Conservation (phyloP, 768 basidiomycete genomes). For the Suillus variegatus region DNA sequence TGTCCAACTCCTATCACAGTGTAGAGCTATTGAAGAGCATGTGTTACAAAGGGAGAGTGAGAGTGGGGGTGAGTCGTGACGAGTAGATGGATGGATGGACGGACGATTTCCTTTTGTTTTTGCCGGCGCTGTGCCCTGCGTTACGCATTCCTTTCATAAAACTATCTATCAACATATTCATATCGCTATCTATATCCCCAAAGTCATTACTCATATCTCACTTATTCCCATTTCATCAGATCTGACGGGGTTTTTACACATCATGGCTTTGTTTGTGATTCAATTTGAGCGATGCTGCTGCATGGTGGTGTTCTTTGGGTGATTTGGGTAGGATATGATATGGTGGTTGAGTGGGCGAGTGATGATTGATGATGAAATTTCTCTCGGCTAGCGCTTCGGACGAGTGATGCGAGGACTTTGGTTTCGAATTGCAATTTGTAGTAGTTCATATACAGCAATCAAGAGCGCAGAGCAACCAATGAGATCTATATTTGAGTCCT, state of each 20-base stretch:
- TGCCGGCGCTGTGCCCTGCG: neutral
- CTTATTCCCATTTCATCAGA: neutral
- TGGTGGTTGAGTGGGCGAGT: neutral
- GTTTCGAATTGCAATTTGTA: no score
- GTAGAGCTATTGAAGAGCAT: constrained; percentile 62
- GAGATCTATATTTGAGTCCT: no score
- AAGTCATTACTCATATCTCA: neutral
- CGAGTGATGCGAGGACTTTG: no score
- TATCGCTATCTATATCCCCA: constrained; percentile 5
- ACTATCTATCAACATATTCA: constrained; percentile 3
- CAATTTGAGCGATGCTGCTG: neutral
- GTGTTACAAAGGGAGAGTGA: constrained; percentile 20
- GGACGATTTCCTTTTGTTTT: neutral
- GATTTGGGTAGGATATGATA: neutral
- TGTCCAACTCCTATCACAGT: constrained; percentile 64
- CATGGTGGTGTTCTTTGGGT: neutral
- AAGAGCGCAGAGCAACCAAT: no score
- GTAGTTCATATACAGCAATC: no score
- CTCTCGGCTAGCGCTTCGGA: no score
- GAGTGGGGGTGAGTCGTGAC: neutral
- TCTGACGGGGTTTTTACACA: neutral
- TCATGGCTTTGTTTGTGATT: neutral
- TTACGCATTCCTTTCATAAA: neutral
- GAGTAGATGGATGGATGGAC: neutral
- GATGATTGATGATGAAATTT: neutral